Evolutionary conservation across 2,329 filamentous ascomycete species (phyloP), one percentile per base, ranked within the genome.

Genomic region (Nemania bipapillata): DNA sequence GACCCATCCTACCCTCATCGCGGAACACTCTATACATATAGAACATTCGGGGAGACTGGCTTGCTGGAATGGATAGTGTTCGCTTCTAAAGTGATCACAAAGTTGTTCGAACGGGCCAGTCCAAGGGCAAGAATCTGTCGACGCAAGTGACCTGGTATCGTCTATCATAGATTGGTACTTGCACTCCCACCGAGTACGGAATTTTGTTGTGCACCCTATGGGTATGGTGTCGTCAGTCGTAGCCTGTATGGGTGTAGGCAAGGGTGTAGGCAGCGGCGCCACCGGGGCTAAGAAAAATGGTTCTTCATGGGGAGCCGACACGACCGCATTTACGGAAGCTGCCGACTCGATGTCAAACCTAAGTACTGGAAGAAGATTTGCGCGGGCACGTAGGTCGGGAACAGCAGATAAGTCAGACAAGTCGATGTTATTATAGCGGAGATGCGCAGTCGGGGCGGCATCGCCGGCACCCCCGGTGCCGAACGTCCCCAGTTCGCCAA

Each of bases 151-250:
- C 37, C 54, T n/a, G 2, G 60, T 68, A 22, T 72, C 72, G 11
- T 47, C 53, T 3, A 49, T 55, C 20, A 66, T 12, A 42, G 8
- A 49, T 55, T 72, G 66, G 55, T 68, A 78, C n/a, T 74, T 71
- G 60, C 77, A 79, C 42, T 71, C 68, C 77, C 77, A 77, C 8
- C 73, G 73, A 53, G 70, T 73, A 9, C 24, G 53, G 26, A 26
- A 65, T 32, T 11, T 12, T 40, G 64, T 74, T 49, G 72, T 70
- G 32, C 72, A 73, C 1, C 76, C 76, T 50, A 77, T 74, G 17
- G 69, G 64, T 5, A 69, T 1, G 8, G 63, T 42, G 5, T 68
- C 22, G 26, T 35, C 22, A 2, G 42, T 15, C 57, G 40, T 11
- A 65, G 57, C 12, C 22, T 69, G 24, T 15, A 42, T 26, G 52